Evolutionary conservation across 2,329 filamentous ascomycete species (phyloP).

Genomic region (Penicillium capsulatum): DNA sequence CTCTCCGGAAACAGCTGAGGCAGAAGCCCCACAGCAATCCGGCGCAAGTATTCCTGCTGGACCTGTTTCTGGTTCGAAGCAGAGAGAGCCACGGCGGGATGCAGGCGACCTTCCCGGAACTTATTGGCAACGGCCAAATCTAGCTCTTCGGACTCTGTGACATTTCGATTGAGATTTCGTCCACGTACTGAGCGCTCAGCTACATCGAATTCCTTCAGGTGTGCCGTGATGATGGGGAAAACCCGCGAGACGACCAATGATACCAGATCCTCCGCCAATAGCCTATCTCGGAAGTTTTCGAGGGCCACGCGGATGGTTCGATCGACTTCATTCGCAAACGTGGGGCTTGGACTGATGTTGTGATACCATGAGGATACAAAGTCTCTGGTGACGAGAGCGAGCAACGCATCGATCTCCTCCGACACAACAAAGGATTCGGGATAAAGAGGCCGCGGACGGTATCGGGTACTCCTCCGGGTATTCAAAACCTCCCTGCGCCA

Average conservation of each 20-base stretch:
- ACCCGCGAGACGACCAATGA: constrained; percentile 76
- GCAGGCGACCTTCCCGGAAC: constrained; percentile 82
- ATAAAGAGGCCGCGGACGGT: constrained; percentile 67
- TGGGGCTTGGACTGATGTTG: constrained; percentile 73
- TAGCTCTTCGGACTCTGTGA: constrained; percentile 94
- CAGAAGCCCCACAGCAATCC: constrained; percentile 66
- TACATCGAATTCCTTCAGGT: constrained; percentile 85
- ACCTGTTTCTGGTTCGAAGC: constrained; percentile 78
- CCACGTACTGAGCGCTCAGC: constrained; percentile 85
- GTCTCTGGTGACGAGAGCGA: constrained; percentile 72
- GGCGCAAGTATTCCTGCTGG: constrained; percentile 84
- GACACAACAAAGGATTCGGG: constrained; percentile 73
- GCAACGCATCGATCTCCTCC: constrained; percentile 70
- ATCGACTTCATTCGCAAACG: constrained; percentile 85
- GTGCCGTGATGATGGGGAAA: constrained; percentile 80
- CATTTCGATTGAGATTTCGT: constrained; percentile 76
- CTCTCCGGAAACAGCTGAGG: constrained; percentile 69
- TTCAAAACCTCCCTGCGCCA: constrained; percentile 70
- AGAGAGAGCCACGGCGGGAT: constrained; percentile 76
- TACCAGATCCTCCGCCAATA: constrained; percentile 74
- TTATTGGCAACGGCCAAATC: constrained; percentile 94
- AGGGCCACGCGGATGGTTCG: constrained; percentile 70
- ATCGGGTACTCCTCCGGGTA: constrained; percentile 62
- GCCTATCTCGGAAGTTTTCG: constrained; percentile 63
- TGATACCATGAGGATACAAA: constrained; percentile 88